Conservation (phyloP, 1,139 yeast genomes). For the Wickerhamiella infanticola region DNA sequence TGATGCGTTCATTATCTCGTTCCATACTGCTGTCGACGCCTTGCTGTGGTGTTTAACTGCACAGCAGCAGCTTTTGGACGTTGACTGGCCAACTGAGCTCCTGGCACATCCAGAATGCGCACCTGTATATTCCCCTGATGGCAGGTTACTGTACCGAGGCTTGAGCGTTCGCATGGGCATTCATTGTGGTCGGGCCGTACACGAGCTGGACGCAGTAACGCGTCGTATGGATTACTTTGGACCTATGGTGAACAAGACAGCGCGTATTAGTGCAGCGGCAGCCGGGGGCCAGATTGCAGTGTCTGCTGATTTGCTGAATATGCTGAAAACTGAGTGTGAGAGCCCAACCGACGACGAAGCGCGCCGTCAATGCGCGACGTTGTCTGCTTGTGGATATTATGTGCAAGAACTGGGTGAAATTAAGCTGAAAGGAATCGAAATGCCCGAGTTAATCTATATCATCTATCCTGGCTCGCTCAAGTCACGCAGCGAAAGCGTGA, state of each 20-base stretch:
- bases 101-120: conserved; percentile 72
- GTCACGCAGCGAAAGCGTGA: conserved; percentile 7
- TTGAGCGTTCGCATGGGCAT: conserved; percentile 93
- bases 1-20: conserved; percentile 97
- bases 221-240: conserved; percentile 98
- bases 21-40: conserved; percentile 85
- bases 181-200: conserved; percentile 96
- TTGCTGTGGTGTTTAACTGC: conserved; percentile 89
- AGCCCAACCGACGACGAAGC: conserved; percentile 25
- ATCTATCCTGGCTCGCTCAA: conserved; percentile 53
- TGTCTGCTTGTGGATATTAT: conserved; percentile 57
- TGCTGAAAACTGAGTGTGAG: conserved; percentile 34
- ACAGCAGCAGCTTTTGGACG: conserved; percentile 65
- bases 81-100: conserved; percentile 95
- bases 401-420: conserved; percentile 66
- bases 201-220: conserved; percentile 88
- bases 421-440: conserved; percentile 85
- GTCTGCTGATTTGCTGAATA: conserved; percentile 66
- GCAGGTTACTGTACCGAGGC: conserved; percentile 57
- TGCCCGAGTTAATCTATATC: conserved; percentile 74
- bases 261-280: conserved; percentile 86
- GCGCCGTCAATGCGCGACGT: conserved; percentile 32
- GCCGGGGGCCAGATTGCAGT: conserved; percentile 96
- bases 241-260: conserved; percentile 93
- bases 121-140: conserved; percentile 51